Base-by-base conservation (phyloP, 2,329 filamentous ascomycete genomes). In the Sporothrix brasiliensis region DNA sequence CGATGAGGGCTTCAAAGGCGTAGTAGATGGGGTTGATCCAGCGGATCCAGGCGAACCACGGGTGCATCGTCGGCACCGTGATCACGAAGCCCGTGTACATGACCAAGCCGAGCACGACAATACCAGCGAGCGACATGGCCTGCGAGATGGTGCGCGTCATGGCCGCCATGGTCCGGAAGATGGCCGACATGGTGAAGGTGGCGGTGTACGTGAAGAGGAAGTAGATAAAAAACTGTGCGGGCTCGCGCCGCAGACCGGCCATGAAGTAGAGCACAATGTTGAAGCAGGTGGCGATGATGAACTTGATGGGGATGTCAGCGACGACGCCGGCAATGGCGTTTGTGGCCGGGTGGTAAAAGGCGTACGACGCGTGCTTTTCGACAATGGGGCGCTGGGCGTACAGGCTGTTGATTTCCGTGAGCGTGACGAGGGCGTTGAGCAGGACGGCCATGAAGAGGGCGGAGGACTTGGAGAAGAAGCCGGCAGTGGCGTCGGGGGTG, bases 371-470 rank as follows among this genome's bases (percentile, higher is more conserved):
- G 75, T 97, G 94, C 78, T 97, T 97, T 78, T 97, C 93, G 73
- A 97, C 92, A 75, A 97, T 97, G 1, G 92, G 91, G 49, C 94
- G 90, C 86, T 97, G 93, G 1, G 92, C 88, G 77, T 95, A 97
- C 7, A 97, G 85, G 0, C 91, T 93, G 50, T 95, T 80, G 77
- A 97, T 95, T 84, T 95, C 92, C 50, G 94, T 85, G 68, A 91
- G 90, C 77, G 89, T 91, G 73, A 89, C 86, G 76, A 96, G 94
- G 53, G 92, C 92, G 79, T 94, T 96, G 82, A 95, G 89, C 72
- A 97, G 83, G 76, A 94, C 89, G 74, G 92, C 91, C 77, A 96
- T 95, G 86, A 97, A 97, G 65, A 97, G 83, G 21, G 96, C 84
- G 50, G 91, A 90, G 73, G 91, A 91, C 73, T 93, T 89, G 76